Percentiles rank a stretch among this genome's conserved stretches.
Conservation (phyloP, 208 protist species). For the Leishmania major region DNA sequence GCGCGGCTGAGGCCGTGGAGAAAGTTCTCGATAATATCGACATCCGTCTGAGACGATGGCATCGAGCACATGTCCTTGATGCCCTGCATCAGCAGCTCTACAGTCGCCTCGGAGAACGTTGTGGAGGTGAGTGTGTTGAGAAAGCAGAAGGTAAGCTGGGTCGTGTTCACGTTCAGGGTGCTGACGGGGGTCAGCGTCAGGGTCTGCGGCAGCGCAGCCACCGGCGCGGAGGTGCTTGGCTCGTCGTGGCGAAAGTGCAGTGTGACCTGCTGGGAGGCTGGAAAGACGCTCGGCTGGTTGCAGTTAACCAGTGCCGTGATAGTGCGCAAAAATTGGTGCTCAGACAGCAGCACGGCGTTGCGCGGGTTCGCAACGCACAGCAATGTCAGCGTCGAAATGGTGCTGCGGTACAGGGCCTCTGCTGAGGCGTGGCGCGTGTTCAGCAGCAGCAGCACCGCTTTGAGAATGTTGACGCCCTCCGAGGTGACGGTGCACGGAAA, state of each 20-base stretch:
- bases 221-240: neutral
- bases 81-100: constrained; percentile 49
- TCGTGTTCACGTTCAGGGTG: constrained; percentile 62
- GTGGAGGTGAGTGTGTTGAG: constrained; percentile 61
- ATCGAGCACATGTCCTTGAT: constrained; percentile 58
- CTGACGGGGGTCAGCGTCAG: constrained; percentile 25
- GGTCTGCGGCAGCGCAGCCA: constrained; percentile 2
- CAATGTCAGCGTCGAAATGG: constrained; percentile 66
- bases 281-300: constrained; percentile 67
- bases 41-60: constrained; percentile 64
- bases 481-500: constrained; percentile 52
- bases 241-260: constrained; percentile 7
- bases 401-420: constrained; percentile 70
- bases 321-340: constrained; percentile 50
- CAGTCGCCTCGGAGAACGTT: constrained; percentile 37
- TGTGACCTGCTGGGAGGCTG: constrained; percentile 41
- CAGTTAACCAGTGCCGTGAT: constrained; percentile 65
- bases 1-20: constrained; percentile 61
- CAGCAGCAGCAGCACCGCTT: constrained; percentile 53
- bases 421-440: constrained; percentile 47
- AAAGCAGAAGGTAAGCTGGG: constrained; percentile 68
- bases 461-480: constrained; percentile 43
- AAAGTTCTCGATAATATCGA: constrained; percentile 72
- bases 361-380: constrained; percentile 70
- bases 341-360: constrained; percentile 55